Evolutionary conservation across 306 rosid genomes (phyloP), one percentile per base, ranked within the genome.

Genomic region (Malus fusca): DNA sequence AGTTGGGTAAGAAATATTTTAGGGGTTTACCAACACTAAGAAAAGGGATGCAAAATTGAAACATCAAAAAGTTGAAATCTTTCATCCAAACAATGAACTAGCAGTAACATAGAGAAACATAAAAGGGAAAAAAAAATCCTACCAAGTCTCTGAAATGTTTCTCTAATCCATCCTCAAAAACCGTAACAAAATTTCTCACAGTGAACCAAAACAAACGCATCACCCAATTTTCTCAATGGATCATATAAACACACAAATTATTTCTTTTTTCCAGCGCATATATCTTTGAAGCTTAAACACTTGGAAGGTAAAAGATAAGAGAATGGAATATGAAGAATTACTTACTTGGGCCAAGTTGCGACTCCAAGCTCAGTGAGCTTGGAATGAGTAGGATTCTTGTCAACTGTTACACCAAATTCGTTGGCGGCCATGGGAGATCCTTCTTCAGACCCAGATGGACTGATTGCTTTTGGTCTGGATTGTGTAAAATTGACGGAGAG

Each of bases 301-400:
- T 40, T 40, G 44, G 44, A 40, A 8, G 44, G 44, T 40, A 40
- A 33, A 31, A 31, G 23, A 72, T 43, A 21, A 7, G 51, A 66
- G 48, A 35, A 33, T 30, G n/a, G 23, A 35, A 72, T 23, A 26
- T 71, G 11, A 55, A 55, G 66, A 37, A 5, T 9, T 1, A 64
- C 59, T 25, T 73, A 73, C 77, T 60, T 73, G 5, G 69, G 59
- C 69, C 69, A 73, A 42, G 68, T 19, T 65, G 77, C 21, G 59
- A 73, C 69, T 60, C 77, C 69, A 11, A 73, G 77, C 59, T 61
- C 77, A 11, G 43, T 43, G 21, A 60, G 69, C 26, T 73, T 46
- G 59, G 77, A 60, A 21, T 73, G 59, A 42, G 77, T 11, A 18
- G 69, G 77, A 42, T 73, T 73, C 21, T 73, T 73, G 19, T 61